These are phyloP conservation scores for Xylogone sp. DNA, from an alignment of 2,329 filamentous ascomycete genomes.

Conservation along the genomic window DNA sequence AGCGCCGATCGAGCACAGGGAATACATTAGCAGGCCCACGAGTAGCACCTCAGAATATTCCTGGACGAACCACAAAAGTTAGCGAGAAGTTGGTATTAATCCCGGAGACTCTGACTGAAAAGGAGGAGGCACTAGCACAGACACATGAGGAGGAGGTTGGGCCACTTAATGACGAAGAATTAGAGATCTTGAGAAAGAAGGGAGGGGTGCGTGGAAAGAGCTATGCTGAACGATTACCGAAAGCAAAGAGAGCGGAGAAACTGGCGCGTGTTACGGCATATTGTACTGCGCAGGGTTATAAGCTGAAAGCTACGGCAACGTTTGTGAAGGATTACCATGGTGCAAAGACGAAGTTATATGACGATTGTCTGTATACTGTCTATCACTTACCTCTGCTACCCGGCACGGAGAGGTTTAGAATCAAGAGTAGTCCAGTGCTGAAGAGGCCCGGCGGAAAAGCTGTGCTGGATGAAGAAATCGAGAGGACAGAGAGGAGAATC, in stretches of 20 bases:
- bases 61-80: conserved; percentile 85
- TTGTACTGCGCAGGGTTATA: conserved; percentile 92
- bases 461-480: conserved; percentile 90
- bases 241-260: conserved; percentile 81
- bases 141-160: conserved; percentile 58
- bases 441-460: conserved; percentile 93
- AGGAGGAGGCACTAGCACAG: conserved; percentile 46
- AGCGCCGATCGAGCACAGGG: conserved; percentile 43
- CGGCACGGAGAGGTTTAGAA: conserved; percentile 79
- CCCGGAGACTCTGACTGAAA: conserved; percentile 68
- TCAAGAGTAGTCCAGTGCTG: conserved; percentile 85
- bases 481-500: conserved; percentile 83
- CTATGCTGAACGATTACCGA: conserved; percentile 89
- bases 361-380: conserved; percentile 93
- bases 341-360: conserved; percentile 92
- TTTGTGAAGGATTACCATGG: conserved; percentile 86
- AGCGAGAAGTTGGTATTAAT: conserved; percentile 96
- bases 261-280: conserved; percentile 90
- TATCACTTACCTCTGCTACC: conserved; percentile 89
- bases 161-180: conserved; percentile 65
- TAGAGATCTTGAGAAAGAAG: conserved; percentile 58
- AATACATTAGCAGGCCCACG: conserved; percentile 34
- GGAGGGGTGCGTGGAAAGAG: conserved; percentile 72
- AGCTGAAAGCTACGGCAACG: conserved; percentile 79
- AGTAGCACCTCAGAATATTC: conserved; percentile 51